phyloP scores from a whole-genome alignment of 225 moss, liverwort and hornwort species.

The Physcomitrium patens region DNA sequence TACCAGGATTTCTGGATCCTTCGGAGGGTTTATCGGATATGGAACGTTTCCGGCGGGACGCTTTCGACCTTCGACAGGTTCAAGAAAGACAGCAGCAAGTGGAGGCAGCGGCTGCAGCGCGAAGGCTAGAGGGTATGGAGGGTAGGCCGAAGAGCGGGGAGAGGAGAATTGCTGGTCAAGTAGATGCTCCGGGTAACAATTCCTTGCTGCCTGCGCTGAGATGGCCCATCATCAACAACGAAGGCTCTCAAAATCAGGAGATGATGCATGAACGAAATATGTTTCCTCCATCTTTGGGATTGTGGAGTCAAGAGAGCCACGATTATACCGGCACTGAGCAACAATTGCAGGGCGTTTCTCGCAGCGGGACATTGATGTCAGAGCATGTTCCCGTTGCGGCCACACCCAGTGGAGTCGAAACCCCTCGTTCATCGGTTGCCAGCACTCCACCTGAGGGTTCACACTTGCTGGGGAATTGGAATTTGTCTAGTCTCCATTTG shows the following conservation, averaged over 20 bases:
- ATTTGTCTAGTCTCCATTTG: slow-evolving; percentile 41
- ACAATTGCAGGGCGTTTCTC: slow-evolving; percentile 33
- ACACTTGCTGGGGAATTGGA: slow-evolving; percentile 47
- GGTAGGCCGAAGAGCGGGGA: slow-evolving; percentile 49
- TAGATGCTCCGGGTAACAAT: slow-evolving; percentile 50
- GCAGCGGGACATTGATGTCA: slow-evolving; percentile 24
- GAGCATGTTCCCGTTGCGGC: slow-evolving; percentile 40
- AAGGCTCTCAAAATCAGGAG: slow-evolving; percentile 44
- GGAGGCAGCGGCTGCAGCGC: slow-evolving; percentile 67
- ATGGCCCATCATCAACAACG: slow-evolving; percentile 56
- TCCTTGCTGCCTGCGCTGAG: slow-evolving; percentile 48
- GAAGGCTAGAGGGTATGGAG: slow-evolving; percentile 43
- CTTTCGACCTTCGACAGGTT: slow-evolving; percentile 62
- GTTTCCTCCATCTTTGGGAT: slow-evolving; percentile 46
- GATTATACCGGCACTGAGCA: slow-evolving; percentile 40
- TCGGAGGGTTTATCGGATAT: slow-evolving; percentile 44
- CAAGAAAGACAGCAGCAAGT: slow-evolving; percentile 73
- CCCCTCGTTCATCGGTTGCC: slow-evolving; percentile 48
- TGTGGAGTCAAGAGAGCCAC: slow-evolving; percentile 55
- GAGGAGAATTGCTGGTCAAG: slow-evolving; percentile 35
- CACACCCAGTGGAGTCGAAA: slow-evolving; percentile 43
- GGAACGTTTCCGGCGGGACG: slow-evolving; percentile 59
- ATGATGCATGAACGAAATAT: slow-evolving; percentile 31
- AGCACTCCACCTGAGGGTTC: slow-evolving; percentile 39
- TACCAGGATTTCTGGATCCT: slow-evolving; percentile 56